phyloP scores from a whole-genome alignment of 2,329 filamentous ascomycete genomes.

The Fusarium sp. region DNA sequence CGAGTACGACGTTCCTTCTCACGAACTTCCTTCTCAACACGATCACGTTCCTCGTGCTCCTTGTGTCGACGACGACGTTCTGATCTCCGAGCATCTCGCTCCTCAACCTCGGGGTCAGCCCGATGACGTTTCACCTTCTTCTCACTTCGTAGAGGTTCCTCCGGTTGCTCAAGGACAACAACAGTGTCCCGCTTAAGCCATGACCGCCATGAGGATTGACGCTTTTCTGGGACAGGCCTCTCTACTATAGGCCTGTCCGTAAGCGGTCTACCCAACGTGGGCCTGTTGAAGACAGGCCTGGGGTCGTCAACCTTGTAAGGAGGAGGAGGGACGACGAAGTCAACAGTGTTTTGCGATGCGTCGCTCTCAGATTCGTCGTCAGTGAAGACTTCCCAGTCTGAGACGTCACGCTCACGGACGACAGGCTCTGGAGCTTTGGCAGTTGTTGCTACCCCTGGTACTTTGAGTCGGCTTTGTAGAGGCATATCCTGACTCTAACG shows the following conservation, averaged over 20 bases:
- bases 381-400: slow-evolving; percentile 27
- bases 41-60: slow-evolving; percentile 18
- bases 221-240: slow-evolving; percentile 27
- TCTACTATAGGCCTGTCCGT: slow-evolving; percentile 27
- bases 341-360: slow-evolving; percentile 24
- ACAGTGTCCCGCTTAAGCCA: slow-evolving; percentile 22
- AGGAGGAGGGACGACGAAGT: slow-evolving; percentile 21
- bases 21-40: slow-evolving; percentile 10
- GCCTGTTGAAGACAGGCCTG: slow-evolving; percentile 18
- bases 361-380: slow-evolving; percentile 28
- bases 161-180: slow-evolving; percentile 15
- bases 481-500: slow-evolving; percentile 16
- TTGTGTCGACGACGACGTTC: slow-evolving; percentile 25
- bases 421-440: slow-evolving; percentile 24
- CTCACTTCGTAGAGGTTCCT: slow-evolving; percentile 13
- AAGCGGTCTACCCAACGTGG: slow-evolving; percentile 22
- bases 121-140: slow-evolving; percentile 14
- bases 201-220: slow-evolving; percentile 26
- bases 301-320: slow-evolving; percentile 29
- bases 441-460: slow-evolving; percentile 16
- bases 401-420: slow-evolving; percentile 27
- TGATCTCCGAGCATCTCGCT: slow-evolving; percentile 22
- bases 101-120: slow-evolving; percentile 9
- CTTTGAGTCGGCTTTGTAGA: slow-evolving; percentile 27
- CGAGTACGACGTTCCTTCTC: slow-evolving; percentile 19